Base-by-base conservation (phyloP, 768 basidiomycete species). In the Suillus plorans region DNA sequence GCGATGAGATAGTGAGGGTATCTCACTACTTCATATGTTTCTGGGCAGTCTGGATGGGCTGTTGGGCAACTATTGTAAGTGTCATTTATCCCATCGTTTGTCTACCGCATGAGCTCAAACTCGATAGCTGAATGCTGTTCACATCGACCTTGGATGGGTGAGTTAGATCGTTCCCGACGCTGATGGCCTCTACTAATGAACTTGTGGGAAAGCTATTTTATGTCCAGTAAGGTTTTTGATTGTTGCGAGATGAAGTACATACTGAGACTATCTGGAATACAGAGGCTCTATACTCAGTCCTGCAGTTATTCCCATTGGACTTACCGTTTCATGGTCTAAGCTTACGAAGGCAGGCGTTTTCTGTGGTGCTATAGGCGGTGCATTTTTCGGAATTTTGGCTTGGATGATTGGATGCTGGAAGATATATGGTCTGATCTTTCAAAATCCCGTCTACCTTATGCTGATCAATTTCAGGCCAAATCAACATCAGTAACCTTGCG, bases 341-440 rank as follows among this genome's bases (percentile, higher is more conserved):
- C 69, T 84, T 18, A 80, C 80, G 2, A 68, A 71, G 14, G 74
- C 76, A 1, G 81, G 77, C 18, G 78, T 84, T 0, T 70, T 82
- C 37, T 67, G 70, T 42, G 83, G 82, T 3, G 74, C 80, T 16
- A 72, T 84, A 56, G 72, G 75, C 2, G 82, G 82, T 2, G 80
- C 79, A 9, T 66, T 72, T 18, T 69, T 80, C 18, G 82, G 81
- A 49, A 82, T 83, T 79, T 49, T 80, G 1, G 82, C 83, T 22
- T 85, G 83, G 82, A 82, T 84, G 79, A 76, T 84, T 10, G 79
- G 81, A 0, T 84, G 83, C 64, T 80, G 77, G 79, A 82, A 84
- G 68, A 82, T 82, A 59, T 82, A 77, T 55, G 82, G 81, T 79
- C 63, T 20, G 70, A 64, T 44, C 31, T 18, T 25, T 9, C 18